These are phyloP conservation scores for Aspergillus luchuensis DNA, from an alignment of 2,329 filamentous ascomycete genomes.

Conservation along the genomic window DNA sequence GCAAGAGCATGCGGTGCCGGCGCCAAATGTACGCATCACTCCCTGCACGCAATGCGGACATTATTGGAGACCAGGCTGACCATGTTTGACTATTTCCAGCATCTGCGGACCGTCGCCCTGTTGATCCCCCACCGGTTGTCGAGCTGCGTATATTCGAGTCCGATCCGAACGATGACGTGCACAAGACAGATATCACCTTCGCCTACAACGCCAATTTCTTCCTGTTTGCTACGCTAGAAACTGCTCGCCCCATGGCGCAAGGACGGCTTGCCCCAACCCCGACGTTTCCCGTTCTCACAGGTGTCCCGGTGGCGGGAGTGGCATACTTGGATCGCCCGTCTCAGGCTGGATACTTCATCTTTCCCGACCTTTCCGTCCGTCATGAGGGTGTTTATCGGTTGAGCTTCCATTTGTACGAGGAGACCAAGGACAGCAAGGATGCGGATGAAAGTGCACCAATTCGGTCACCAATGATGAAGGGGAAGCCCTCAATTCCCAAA, in stretches of 20 bases:
- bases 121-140: constrained; percentile 93
- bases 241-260: constrained; percentile 78
- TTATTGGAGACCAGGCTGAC: constrained; percentile 10
- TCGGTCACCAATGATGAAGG: constrained; percentile 32
- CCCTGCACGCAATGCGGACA: constrained; percentile 1
- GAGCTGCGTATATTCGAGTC: constrained; percentile 83
- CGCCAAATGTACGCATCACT: constrained; percentile 73
- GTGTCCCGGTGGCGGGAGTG: constrained; percentile 92
- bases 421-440: constrained; percentile 83
- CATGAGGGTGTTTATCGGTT: constrained; percentile 93
- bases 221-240: constrained; percentile 87
- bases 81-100: constrained; percentile 50
- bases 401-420: constrained; percentile 90
- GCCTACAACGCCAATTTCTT: constrained; percentile 97
- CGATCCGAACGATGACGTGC: constrained; percentile 55
- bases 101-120: constrained; percentile 83
- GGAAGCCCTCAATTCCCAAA: constrained; percentile 46
- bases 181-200: constrained; percentile 75
- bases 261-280: constrained; percentile 72
- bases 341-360: constrained; percentile 89
- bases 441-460: constrained; percentile 61
- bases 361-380: constrained; percentile 91
- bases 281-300: constrained; percentile 80
- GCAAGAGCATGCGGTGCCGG: constrained; percentile 94
- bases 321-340: constrained; percentile 87